Percentiles rank a stretch among this genome's conserved stretches.
Conservation (phyloP, 306 rosid genomes). For the Rosa multiflora region DNA sequence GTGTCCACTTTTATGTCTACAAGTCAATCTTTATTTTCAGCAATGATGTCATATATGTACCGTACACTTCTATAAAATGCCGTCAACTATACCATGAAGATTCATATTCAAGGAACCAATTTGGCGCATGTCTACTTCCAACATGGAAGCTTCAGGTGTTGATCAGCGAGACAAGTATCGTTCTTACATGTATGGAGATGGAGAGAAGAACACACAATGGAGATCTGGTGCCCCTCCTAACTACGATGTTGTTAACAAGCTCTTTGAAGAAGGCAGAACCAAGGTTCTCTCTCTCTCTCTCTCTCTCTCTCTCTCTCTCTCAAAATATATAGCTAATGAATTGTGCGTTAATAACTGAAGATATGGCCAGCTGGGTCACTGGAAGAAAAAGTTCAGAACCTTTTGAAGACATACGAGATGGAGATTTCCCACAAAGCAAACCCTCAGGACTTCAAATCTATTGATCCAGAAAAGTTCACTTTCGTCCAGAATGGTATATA, state of each 20-base stretch:
- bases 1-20: no score
- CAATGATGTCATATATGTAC: not conserved
- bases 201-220: conserved; percentile 53
- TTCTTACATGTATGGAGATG: conserved; percentile 31
- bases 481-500: conserved; percentile 50
- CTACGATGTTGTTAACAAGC: conserved; percentile 54
- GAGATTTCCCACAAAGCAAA: conserved; percentile 49
- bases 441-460: conserved; percentile 30
- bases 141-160: conserved; percentile 20
- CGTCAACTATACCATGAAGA: not conserved
- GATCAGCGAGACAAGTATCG: conserved; percentile 44
- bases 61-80: not conserved
- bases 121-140: not conserved
- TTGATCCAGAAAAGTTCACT: conserved; percentile 41
- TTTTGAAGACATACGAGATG: conserved; percentile 62
- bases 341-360: conserved; percentile 16
- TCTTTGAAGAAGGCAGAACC: conserved; percentile 64
- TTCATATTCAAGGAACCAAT: not conserved
- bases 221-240: conserved; percentile 48
- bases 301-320: no score
- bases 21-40: no score
- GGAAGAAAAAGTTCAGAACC: conserved; percentile 56
- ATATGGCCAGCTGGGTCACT: conserved; percentile 59
- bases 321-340: not conserved
- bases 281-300: conserved; percentile 28